A percentile compares a stretch with the other conserved stretches of the same genome.
Evolutionary conservation across 108 stramenopile species (phyloP).

Genomic region (Mediolabrus comicus): DNA sequence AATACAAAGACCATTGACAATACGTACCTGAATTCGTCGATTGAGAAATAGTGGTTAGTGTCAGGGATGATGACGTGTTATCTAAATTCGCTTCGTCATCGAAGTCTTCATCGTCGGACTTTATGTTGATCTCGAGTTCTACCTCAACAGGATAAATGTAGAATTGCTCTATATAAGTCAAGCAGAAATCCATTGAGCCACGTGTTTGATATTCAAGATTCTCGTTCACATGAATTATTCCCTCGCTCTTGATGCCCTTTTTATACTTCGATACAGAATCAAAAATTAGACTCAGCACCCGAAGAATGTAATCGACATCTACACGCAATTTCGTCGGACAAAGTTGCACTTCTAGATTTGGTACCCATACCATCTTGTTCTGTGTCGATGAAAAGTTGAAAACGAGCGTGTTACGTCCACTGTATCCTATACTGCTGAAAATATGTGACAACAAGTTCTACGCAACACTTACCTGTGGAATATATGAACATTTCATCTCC

Average conservation of each 20-base stretch:
- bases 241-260: neutral
- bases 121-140: slow-evolving; percentile 40
- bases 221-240: slow-evolving; percentile 14
- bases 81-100: slow-evolving; percentile 2
- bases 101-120: slow-evolving; percentile 27
- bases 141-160: slow-evolving; percentile 33
- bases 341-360: slow-evolving; percentile 26
- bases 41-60: slow-evolving; percentile 36
- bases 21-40: slow-evolving; percentile 34
- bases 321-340: slow-evolving; percentile 40
- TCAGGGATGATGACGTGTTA: slow-evolving; percentile 15
- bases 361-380: slow-evolving; percentile 49
- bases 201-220: slow-evolving; percentile 15
- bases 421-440: too few relatives aligned
- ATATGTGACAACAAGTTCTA: neutral
- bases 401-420: neutral
- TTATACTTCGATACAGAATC: slow-evolving; percentile 30
- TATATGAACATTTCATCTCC: slow-evolving; percentile 36
- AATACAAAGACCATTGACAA: neutral
- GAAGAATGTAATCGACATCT: slow-evolving; percentile 46
- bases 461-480: slow-evolving; percentile 25
- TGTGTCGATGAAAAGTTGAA: neutral
- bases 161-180: slow-evolving; percentile 46
- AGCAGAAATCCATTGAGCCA: slow-evolving; percentile 10
- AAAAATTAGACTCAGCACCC: slow-evolving; percentile 28